These are phyloP conservation scores for Zelopaecilomyces penicillatus DNA, from an alignment of 2,329 filamentous ascomycete genomes.

Conservation along the genomic window DNA sequence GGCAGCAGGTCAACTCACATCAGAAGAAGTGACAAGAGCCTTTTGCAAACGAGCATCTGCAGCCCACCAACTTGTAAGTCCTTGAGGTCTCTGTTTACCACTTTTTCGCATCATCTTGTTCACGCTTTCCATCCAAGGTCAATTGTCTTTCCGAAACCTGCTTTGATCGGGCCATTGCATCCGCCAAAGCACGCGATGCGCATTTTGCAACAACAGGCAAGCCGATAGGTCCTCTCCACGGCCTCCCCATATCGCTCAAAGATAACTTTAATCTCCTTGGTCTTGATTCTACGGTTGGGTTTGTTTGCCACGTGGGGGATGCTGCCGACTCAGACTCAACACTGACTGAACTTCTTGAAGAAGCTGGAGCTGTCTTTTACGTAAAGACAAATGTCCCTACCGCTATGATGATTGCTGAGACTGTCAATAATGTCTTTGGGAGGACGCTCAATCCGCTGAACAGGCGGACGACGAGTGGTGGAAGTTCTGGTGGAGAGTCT, in stretches of 20 bases:
- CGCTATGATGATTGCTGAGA: slow-evolving; percentile 62
- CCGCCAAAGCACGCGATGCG: slow-evolving; percentile 41
- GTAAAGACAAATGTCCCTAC: slow-evolving; percentile 52
- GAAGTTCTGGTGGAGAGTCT: slow-evolving; percentile 59
- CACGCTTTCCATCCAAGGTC: slow-evolving; percentile 21
- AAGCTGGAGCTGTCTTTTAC: slow-evolving; percentile 45
- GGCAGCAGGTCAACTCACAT: slow-evolving; percentile 25
- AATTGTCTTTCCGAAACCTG: slow-evolving; percentile 47
- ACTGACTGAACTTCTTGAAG: slow-evolving; percentile 33
- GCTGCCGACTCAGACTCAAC: slow-evolving; percentile 38
- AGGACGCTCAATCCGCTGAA: slow-evolving; percentile 55
- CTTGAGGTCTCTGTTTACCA: slow-evolving; percentile 17
- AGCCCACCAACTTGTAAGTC: slow-evolving; percentile 48
- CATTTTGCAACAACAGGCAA: slow-evolving; percentile 38
- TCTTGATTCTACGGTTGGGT: slow-evolving; percentile 54
- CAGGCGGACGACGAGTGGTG: slow-evolving; percentile 51
- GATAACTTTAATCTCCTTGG: slow-evolving; percentile 60
- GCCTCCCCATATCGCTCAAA: slow-evolving; percentile 56
- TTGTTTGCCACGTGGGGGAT: slow-evolving; percentile 52
- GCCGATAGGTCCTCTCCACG: slow-evolving; percentile 55
- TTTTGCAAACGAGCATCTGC: slow-evolving; percentile 47
- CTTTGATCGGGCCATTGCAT: slow-evolving; percentile 43
- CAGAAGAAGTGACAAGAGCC: slow-evolving; percentile 34
- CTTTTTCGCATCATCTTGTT: slow-evolving; percentile 5
- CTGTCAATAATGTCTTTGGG: slow-evolving; percentile 57